Percentiles rank a stretch among this genome's conserved stretches.
Conservation (phyloP, 2,329 filamentous ascomycete species). For the Fusarium metavorans region DNA sequence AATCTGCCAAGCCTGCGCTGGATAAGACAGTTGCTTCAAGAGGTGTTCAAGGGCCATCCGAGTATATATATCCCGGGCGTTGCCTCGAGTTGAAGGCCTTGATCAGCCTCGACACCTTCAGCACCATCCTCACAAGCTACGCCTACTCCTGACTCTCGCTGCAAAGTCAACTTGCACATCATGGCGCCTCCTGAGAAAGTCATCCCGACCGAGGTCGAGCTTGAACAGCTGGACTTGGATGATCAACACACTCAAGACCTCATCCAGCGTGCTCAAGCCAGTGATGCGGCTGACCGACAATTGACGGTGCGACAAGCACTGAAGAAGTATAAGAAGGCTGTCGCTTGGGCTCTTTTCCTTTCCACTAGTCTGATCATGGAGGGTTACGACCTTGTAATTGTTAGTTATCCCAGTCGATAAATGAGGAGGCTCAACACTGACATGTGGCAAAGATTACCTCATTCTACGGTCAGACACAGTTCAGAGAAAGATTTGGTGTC, state of each 20-base stretch:
- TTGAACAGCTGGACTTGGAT: slow-evolving; percentile 23
- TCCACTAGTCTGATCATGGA: slow-evolving; percentile 45
- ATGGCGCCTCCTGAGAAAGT: slow-evolving; percentile 21
- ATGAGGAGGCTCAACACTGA: not conserved
- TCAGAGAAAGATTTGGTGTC: slow-evolving; percentile 25
- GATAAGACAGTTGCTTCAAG: not conserved
- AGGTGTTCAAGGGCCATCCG: not conserved
- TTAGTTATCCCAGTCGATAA: slow-evolving; percentile 25
- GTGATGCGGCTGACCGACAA: slow-evolving; percentile 32
- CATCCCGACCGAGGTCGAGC: slow-evolving; percentile 27
- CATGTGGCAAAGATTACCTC: slow-evolving; percentile 15
- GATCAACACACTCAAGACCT: slow-evolving; percentile 20
- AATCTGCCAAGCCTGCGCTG: slow-evolving; percentile 8
- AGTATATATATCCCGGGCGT: slow-evolving; percentile 4
- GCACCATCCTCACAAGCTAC: not conserved
- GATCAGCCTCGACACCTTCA: not conserved
- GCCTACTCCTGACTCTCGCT: not conserved
- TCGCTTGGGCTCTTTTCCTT: slow-evolving; percentile 46
- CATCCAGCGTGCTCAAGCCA: slow-evolving; percentile 27
- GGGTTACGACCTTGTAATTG: slow-evolving; percentile 52
- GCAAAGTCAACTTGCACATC: not conserved
- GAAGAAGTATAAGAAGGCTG: slow-evolving; percentile 46
- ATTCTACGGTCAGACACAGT: slow-evolving; percentile 30
- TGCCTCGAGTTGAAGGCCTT: not conserved
- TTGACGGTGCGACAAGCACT: slow-evolving; percentile 43